Evolutionary conservation across 78 protist species (phyloP).

Genomic region (Dictyostelium intermedium): DNA sequence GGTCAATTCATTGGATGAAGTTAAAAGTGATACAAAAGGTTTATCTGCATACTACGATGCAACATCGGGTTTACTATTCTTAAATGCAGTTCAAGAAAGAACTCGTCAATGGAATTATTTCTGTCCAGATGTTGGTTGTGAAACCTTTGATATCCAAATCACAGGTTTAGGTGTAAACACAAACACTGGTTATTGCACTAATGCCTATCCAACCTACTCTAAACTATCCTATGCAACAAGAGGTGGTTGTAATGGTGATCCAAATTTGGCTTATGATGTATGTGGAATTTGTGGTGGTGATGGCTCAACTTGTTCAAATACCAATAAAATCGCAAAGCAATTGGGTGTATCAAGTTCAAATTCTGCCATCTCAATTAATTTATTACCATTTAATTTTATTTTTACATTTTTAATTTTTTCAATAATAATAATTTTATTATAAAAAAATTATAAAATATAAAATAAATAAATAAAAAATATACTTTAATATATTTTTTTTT

Average conservation of each 20-base stretch:
- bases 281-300: slow-evolving; percentile 69
- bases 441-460: not conserved
- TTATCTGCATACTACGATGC: slow-evolving; percentile 33
- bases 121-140: slow-evolving; percentile 66
- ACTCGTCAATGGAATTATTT: slow-evolving; percentile 27
- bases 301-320: not conserved
- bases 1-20: slow-evolving; percentile 7
- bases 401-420: not conserved
- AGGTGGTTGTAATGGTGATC: slow-evolving; percentile 67
- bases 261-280: not conserved
- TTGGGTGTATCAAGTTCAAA: not conserved
- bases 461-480: not conserved
- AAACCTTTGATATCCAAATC: slow-evolving; percentile 19
- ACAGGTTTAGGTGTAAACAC: slow-evolving; percentile 32
- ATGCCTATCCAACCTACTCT: slow-evolving; percentile 21
- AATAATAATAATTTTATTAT: not conserved
- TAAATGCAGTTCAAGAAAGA: slow-evolving; percentile 5
- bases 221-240: not conserved
- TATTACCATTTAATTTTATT: not conserved
- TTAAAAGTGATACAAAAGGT: slow-evolving; percentile 30
- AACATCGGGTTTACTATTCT: slow-evolving; percentile 23
- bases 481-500: too few species aligned
- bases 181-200: slow-evolving; percentile 39
- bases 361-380: not conserved
- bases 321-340: not conserved